Percentiles rank a stretch among this genome's conserved stretches.
These are phyloP conservation scores for Macrolepiota fuliginosa DNA, from an alignment of 768 basidiomycete genomes.

Conservation along the genomic window DNA sequence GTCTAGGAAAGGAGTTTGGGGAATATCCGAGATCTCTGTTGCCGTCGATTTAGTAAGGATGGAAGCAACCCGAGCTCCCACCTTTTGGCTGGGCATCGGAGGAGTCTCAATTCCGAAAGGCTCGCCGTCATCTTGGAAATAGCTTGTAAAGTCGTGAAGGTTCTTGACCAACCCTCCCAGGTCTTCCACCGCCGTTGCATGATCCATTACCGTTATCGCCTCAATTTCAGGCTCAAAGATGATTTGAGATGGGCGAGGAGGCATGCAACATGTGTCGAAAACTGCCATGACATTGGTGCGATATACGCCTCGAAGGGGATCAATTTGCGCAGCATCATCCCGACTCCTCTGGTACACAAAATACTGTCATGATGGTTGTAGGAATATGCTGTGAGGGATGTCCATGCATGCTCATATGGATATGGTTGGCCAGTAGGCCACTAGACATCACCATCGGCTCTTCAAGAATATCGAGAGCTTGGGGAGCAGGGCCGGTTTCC, in stretches of 20 bases:
- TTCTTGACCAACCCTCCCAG: constrained; percentile 78
- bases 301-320: constrained; percentile 58
- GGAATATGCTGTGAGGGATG: constrained; percentile 29
- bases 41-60: constrained; percentile 80
- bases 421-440: constrained; percentile 76
- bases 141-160: constrained; percentile 71
- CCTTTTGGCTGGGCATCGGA: constrained; percentile 51
- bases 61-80: constrained; percentile 79
- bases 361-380: constrained; percentile 58
- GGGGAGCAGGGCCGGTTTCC: constrained; percentile 80
- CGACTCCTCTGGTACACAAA: constrained; percentile 77
- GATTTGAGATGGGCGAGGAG: constrained; percentile 66
- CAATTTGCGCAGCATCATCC: constrained; percentile 82
- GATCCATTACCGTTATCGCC: constrained; percentile 34
- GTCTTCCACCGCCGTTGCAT: constrained; percentile 50
- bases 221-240: constrained; percentile 68
- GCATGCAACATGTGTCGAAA: constrained; percentile 78
- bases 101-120: constrained; percentile 25
- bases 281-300: constrained; percentile 81
- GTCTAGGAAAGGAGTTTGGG: constrained; percentile 79
- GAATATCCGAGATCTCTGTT: constrained; percentile 50
- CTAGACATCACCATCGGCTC: constrained; percentile 81
- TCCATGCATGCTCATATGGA: constrained; percentile 85
- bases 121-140: constrained; percentile 56
- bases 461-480: constrained; percentile 92